These are phyloP conservation scores for Fibroporia radiculosa DNA, from an alignment of 768 basidiomycete genomes.

Conservation along the genomic window DNA sequence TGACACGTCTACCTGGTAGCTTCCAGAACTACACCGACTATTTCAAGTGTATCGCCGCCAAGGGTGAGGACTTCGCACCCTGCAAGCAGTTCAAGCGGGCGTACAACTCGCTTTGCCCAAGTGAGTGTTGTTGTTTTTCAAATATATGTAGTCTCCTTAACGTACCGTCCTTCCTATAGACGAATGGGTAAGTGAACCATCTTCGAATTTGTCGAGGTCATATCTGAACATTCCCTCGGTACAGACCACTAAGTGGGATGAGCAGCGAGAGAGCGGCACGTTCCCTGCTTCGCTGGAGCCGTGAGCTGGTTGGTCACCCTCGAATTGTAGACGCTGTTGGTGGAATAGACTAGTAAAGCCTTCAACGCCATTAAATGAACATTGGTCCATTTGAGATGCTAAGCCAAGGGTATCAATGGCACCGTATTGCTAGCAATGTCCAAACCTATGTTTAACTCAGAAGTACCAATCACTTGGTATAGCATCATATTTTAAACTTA, in stretches of 20 bases:
- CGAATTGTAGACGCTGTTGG: too few species aligned
- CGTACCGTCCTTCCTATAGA: slow-evolving; percentile 39
- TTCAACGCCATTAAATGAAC: too few species aligned
- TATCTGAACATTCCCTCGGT: slow-evolving; percentile 8
- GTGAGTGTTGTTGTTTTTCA: slow-evolving; percentile 43
- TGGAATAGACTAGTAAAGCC: too few species aligned
- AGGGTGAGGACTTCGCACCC: slow-evolving; percentile 96
- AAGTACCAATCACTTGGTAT: too few species aligned
- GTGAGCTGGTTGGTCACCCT: slow-evolving; percentile 22
- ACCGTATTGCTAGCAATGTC: too few species aligned
- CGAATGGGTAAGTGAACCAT: slow-evolving; percentile 67
- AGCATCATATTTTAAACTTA: too few species aligned
- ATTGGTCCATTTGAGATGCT: too few species aligned
- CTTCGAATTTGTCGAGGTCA: not conserved
- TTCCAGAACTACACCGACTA: slow-evolving; percentile 98
- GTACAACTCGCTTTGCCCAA: slow-evolving; percentile 95
- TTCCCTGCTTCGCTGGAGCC: slow-evolving; percentile 91
- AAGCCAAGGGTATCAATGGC: too few species aligned
- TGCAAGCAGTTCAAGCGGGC: slow-evolving; percentile 98
- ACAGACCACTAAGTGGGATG: slow-evolving; percentile 86
- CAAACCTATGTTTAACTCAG: too few species aligned
- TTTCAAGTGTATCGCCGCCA: slow-evolving; percentile 94
- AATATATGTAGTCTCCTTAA: too few species aligned
- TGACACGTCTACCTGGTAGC: slow-evolving; percentile 32
- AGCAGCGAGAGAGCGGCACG: slow-evolving; percentile 86